A percentile compares a stretch with the other conserved stretches of the same genome.
Conservation (phyloP, 2,329 filamentous ascomycete genomes). For the Monosporascus sp. region DNA sequence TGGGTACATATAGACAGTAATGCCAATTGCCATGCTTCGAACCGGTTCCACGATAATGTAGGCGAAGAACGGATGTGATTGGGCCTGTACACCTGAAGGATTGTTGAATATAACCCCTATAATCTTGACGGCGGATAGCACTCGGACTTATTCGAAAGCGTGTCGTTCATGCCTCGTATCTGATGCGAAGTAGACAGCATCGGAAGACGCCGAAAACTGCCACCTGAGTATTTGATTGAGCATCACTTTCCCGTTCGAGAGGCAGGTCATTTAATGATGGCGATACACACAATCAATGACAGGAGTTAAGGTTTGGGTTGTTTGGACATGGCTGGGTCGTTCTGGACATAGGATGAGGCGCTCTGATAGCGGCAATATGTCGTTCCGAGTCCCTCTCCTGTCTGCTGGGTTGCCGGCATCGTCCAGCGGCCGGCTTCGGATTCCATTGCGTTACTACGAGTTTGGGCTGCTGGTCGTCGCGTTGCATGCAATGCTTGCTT, state of each 20-base stretch:
- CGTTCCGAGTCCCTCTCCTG: too few species aligned
- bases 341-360: too few species aligned
- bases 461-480: too few species aligned
- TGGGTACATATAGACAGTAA: constrained; percentile 15
- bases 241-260: not conserved
- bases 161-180: not conserved
- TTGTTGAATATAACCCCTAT: not conserved
- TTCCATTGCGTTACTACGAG: too few species aligned
- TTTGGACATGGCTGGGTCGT: too few species aligned
- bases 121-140: not conserved
- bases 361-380: too few species aligned
- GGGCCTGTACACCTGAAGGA: not conserved
- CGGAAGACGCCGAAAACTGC: not conserved
- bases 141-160: not conserved
- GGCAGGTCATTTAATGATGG: not conserved
- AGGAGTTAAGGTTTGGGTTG: too few species aligned
- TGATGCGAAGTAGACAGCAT: not conserved
- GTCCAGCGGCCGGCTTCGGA: too few species aligned
- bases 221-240: not conserved
- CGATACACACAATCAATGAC: too few species aligned
- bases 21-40: constrained; percentile 8
- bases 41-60: not conserved
- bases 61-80: not conserved
- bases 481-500: too few species aligned
- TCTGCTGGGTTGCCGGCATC: too few species aligned